Evolutionary conservation across 2,329 filamentous ascomycete species (phyloP), one percentile per base, ranked within the genome.

Genomic region (Botryotinia globosa): DNA sequence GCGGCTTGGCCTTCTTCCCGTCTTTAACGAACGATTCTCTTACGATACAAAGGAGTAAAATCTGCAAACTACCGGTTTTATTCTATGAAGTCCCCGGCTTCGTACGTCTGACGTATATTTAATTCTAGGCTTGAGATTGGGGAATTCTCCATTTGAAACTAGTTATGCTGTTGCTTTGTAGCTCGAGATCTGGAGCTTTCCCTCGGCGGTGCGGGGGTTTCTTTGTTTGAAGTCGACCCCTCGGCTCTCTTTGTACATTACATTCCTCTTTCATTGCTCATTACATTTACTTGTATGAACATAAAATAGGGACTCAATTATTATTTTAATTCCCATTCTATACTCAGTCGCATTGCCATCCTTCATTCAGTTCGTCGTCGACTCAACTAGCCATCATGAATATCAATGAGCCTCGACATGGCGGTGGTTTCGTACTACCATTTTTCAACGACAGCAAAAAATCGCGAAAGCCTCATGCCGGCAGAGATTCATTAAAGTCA

Each of bases 381-480:
- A 66, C n/a, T 61, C 34, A 16, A 58, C 25, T 22, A 54, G 29
- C 45, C 44, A 54, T 63, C 20, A 78, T 78, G 77, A 78, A 78
- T 71, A 78, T 78, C 68, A 77, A 78, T 56, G 73, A 75, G 42
- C 74, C 76, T 42, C 74, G 69, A 69, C 25, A 71, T 18, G 74
- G 74, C 32, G 73, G 70, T 45, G 73, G 75, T 16, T 77, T 78
- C 58, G 72, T 74, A 37, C 58, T 78, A 25, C 75, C 77, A 4
- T 78, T 74, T 62, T 58, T 76, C 51, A 77, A 77, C 51, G 73
- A 73, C 16, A 37, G 59, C 37, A 73, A 71, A 56, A 73, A 65
- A 44, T 39, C 62, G 20, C 62, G 69, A 72, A 51, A 59, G 48
- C 25, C 51, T 62, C 69, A 67, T 37, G 37, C 69, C 7, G 73